A percentile compares a stretch with the other conserved stretches of the same genome.
Conservation (phyloP, 78 protist genomes). For the Dictyostelium purpureum region DNA sequence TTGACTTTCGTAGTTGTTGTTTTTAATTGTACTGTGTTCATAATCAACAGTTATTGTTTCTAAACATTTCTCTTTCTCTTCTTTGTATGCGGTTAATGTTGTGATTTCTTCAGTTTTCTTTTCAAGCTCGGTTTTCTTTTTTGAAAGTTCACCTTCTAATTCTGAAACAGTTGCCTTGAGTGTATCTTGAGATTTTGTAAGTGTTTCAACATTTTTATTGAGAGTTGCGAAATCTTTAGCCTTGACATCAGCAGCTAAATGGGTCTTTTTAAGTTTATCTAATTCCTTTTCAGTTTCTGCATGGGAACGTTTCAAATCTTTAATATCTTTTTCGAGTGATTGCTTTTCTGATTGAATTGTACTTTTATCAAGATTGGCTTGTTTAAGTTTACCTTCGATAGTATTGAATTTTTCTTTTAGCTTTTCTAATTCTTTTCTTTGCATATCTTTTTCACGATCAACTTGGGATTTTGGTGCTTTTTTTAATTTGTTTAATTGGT, state of each 20-base stretch:
- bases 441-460: conserved; percentile 25
- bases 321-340: conserved; percentile 14
- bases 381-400: conserved; percentile 8
- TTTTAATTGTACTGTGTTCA: background rate
- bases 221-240: background rate
- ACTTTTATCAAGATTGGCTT: background rate
- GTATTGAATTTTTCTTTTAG: conserved; percentile 3
- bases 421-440: conserved; percentile 22
- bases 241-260: conserved; percentile 13
- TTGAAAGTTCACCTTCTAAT: background rate
- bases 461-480: background rate
- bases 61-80: background rate
- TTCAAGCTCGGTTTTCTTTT: background rate
- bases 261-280: conserved; percentile 8
- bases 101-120: background rate
- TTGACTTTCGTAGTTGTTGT: background rate
- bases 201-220: conserved; percentile 12
- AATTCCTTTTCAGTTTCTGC: background rate
- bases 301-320: background rate
- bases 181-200: conserved; percentile 1
- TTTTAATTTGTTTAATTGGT: background rate
- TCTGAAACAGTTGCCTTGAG: background rate
- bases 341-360: conserved; percentile 31
- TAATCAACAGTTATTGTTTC: background rate
- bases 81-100: background rate